Evolutionary conservation across 2,329 filamentous ascomycete species (phyloP).

Genomic region (Talaromyces sp.): DNA sequence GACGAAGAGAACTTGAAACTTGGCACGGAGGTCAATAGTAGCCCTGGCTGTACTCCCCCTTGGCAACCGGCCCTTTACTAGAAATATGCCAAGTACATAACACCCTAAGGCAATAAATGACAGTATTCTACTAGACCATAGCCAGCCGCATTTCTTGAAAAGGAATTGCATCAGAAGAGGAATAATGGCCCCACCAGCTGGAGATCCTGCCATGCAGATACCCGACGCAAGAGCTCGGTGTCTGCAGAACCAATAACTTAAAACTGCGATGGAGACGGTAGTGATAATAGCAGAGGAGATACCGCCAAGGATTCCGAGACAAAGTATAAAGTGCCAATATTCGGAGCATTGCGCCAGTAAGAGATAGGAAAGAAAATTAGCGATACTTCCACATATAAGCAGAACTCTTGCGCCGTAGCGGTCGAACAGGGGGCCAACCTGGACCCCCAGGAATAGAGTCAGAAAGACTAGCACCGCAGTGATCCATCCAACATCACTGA

Average conservation of each 20-base stretch:
- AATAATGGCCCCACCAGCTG: slow-evolving; percentile 37
- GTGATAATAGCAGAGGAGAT: slow-evolving; percentile 37
- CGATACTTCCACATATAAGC: slow-evolving; percentile 39
- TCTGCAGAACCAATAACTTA: slow-evolving; percentile 43
- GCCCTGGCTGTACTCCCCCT: too few species aligned
- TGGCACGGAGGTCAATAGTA: too few species aligned
- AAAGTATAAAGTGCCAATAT: slow-evolving; percentile 55
- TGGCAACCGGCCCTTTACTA: too few species aligned
- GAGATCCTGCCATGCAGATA: slow-evolving; percentile 36
- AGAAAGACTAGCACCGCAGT: slow-evolving; percentile 51
- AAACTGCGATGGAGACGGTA: slow-evolving; percentile 39
- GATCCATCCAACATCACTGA: slow-evolving; percentile 55
- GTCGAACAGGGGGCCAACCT: slow-evolving; percentile 55
- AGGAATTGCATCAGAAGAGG: slow-evolving; percentile 34
- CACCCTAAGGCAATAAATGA: too few species aligned
- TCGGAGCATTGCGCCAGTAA: slow-evolving; percentile 50
- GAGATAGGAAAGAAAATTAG: slow-evolving; percentile 46
- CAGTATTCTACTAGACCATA: slow-evolving; percentile 42
- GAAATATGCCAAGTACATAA: too few species aligned
- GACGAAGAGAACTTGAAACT: too few species aligned
- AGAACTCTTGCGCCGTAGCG: slow-evolving; percentile 50
- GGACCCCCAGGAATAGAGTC: slow-evolving; percentile 49
- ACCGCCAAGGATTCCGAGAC: slow-evolving; percentile 39
- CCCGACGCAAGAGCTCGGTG: slow-evolving; percentile 37
- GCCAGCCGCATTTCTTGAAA: slow-evolving; percentile 34